phyloP scores from a whole-genome alignment of 768 basidiomycete species.

The Tephrocybe rancida region DNA sequence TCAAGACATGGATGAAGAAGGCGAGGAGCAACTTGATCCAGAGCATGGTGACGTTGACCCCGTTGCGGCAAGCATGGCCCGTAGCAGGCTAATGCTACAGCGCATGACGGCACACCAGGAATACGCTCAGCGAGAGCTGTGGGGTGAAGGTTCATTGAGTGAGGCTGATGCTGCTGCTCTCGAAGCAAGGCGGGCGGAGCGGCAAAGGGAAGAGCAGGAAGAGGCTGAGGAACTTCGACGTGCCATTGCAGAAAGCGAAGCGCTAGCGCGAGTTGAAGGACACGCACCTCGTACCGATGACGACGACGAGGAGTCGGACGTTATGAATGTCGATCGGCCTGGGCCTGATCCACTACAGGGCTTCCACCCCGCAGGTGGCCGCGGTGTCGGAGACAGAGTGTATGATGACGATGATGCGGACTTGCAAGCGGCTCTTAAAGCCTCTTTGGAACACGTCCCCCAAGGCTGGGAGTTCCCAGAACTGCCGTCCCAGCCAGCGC shows the following conservation, averaged over 20 bases:
- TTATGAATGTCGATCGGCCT: conserved; percentile 17
- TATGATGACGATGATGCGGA: conserved; percentile 90
- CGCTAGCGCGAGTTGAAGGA: conserved; percentile 35
- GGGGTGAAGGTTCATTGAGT: conserved; percentile 35
- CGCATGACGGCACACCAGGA: conserved; percentile 70
- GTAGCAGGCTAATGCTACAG: conserved; percentile 60
- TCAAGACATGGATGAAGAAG: not conserved
- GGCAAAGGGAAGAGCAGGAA: conserved; percentile 41
- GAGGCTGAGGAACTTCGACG: conserved; percentile 62
- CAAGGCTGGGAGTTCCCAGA: conserved; percentile 47
- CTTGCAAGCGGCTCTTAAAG: conserved; percentile 84
- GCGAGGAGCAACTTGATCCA: not conserved
- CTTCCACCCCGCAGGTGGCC: conserved; percentile 3
- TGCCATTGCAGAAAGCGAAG: conserved; percentile 65
- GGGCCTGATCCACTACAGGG: not conserved
- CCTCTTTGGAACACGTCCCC: conserved; percentile 72
- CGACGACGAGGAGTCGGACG: conserved; percentile 23
- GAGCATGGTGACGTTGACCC: conserved; percentile 43
- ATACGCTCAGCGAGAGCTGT: conserved; percentile 61
- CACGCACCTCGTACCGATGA: conserved; percentile 16
- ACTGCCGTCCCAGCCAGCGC: conserved; percentile 10
- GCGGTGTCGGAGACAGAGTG: conserved; percentile 38
- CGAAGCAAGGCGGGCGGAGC: conserved; percentile 32
- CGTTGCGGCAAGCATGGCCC: conserved; percentile 67
- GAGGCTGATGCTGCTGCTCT: conserved; percentile 31